phyloP scores from a whole-genome alignment of 768 basidiomycete species.

The Mycena kentingensis region DNA sequence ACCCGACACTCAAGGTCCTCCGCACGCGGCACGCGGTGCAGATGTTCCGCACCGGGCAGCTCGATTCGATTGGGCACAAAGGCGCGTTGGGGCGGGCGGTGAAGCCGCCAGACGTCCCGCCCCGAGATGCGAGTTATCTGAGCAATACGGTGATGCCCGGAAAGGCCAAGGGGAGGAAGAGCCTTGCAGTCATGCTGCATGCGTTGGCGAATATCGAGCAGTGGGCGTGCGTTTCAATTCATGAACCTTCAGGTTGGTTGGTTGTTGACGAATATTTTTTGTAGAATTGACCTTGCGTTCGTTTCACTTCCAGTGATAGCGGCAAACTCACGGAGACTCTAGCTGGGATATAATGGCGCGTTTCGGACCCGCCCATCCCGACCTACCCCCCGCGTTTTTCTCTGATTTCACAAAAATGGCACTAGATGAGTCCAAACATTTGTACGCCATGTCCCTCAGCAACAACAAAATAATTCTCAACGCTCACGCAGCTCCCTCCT shows the following conservation, averaged over 20 bases:
- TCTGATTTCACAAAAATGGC: slow-evolving; percentile 84
- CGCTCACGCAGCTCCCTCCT: slow-evolving; percentile 51
- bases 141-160: slow-evolving; percentile 59
- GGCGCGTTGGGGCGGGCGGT: slow-evolving; percentile 48
- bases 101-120: slow-evolving; percentile 62
- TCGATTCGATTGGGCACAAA: slow-evolving; percentile 66
- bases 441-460: slow-evolving; percentile 35
- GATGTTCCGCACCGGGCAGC: slow-evolving; percentile 67
- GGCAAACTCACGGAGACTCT: too few relatives aligned
- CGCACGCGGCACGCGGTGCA: slow-evolving; percentile 71
- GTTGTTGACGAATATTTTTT: background rate
- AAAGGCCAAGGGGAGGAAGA: slow-evolving; percentile 62
- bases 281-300: slow-evolving; percentile 73
- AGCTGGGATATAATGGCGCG: slow-evolving; percentile 86
- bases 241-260: background rate
- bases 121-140: slow-evolving; percentile 54
- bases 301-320: slow-evolving; percentile 33
- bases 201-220: slow-evolving; percentile 86
- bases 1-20: slow-evolving; percentile 70
- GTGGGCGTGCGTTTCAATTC: slow-evolving; percentile 64
- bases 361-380: slow-evolving; percentile 60
- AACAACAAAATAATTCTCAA: background rate
- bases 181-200: slow-evolving; percentile 71
- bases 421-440: slow-evolving; percentile 85
- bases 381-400: slow-evolving; percentile 75